Evolutionary conservation across 2,329 filamentous ascomycete genomes (phyloP).

Genomic region (Ophiostoma ips): DNA sequence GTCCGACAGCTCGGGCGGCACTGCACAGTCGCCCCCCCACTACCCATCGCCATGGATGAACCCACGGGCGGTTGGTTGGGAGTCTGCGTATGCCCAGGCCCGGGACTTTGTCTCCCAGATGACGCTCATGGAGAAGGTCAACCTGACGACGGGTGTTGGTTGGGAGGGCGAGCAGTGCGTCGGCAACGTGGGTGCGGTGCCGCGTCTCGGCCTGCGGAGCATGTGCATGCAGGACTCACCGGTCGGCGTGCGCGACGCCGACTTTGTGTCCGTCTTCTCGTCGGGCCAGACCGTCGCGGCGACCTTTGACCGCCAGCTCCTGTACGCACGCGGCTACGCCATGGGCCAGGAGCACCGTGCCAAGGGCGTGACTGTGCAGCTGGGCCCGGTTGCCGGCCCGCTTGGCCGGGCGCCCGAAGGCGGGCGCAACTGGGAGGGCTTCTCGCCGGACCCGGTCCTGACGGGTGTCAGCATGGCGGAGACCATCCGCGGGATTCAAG

Average conservation of each 20-base stretch:
- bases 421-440: slow-evolving; percentile 59
- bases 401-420: slow-evolving; percentile 54
- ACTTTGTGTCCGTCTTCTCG: slow-evolving; percentile 72
- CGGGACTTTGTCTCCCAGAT: slow-evolving; percentile 68
- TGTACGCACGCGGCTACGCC: slow-evolving; percentile 54
- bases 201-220: slow-evolving; percentile 53
- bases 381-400: slow-evolving; percentile 63
- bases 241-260: slow-evolving; percentile 60
- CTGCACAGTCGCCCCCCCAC: slow-evolving; percentile 38
- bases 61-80: slow-evolving; percentile 57
- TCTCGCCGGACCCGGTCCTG: slow-evolving; percentile 60
- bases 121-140: slow-evolving; percentile 82
- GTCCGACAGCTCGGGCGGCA: slow-evolving; percentile 14
- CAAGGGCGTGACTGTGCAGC: slow-evolving; percentile 60
- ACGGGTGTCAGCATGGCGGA: slow-evolving; percentile 59
- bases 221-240: slow-evolving; percentile 84
- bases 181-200: slow-evolving; percentile 58
- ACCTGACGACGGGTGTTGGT: slow-evolving; percentile 78
- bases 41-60: slow-evolving; percentile 86
- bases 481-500: slow-evolving; percentile 67
- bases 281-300: slow-evolving; percentile 67
- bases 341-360: slow-evolving; percentile 59
- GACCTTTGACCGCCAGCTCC: slow-evolving; percentile 64
- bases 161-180: slow-evolving; percentile 63
- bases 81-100: slow-evolving; percentile 61